Base-by-base conservation (phyloP, 345 rosid species). In the Brassica rapa region DNA sequence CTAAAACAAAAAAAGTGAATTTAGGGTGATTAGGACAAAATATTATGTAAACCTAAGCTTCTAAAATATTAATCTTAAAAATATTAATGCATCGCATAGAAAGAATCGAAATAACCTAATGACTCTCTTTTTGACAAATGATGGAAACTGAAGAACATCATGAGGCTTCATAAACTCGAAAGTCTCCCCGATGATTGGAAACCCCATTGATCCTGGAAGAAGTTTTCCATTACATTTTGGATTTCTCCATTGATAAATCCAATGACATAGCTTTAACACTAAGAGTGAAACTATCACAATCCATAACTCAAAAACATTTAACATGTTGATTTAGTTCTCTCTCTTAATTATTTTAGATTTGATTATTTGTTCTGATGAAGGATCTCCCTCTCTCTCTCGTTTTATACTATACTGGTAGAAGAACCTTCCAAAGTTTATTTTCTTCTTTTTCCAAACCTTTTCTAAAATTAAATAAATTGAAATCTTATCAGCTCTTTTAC, bases 121-220 rank as follows among this genome's bases (percentile, higher is more conserved):
- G 33, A 5, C 2, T 76, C 11, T 66, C 1, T 75, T 1, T 9
- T 37, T 56, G 16, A 75, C n/a, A 56, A 75, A 75, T 24, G 66
- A 35, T 37, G 78, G 24, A 25, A 33, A 56, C 10, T 37, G 72
- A 66, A 75, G 16, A 53, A 14, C 65, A 0, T 66, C 68, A 56
- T 72, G 73, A 59, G 77, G 73, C 15, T 73, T 53, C 71, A 78
- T 71, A 51, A 66, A 72, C 27, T 66, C 51, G 0, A 78, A 14
- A 32, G 82, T 78, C 39, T 78, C 83, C 71, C 83, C 83, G 4
- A 74, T 80, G 63, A 79, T 23, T 6, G 78, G 82, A 15, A 73
- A 67, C 3, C 77, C 82, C 73, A 67, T 66, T 1, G 82, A 72
- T 2, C 77, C 71, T 1, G 71, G 77, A 63, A 55, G 71, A 30